Percentiles rank a stretch among this genome's conserved stretches.
These are phyloP conservation scores for Xylaria sp. DNA, from an alignment of 2,329 filamentous ascomycete genomes.

Conservation along the genomic window DNA sequence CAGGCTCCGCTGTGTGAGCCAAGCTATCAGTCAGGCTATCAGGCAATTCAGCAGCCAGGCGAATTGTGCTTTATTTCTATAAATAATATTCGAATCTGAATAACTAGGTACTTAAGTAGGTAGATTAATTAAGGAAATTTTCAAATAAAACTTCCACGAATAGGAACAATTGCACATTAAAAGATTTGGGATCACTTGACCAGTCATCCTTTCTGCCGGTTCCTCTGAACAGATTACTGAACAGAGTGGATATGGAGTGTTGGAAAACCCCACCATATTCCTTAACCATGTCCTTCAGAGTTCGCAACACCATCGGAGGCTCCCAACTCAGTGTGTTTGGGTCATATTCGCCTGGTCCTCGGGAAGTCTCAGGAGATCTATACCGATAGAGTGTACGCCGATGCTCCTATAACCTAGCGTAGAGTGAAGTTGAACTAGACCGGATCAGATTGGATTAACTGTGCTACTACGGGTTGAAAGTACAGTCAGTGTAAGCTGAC, in stretches of 20 bases:
- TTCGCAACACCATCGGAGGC: background rate
- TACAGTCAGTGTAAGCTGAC: background rate
- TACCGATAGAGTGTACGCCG: background rate
- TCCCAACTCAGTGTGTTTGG: background rate
- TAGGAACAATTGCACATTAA: slow-evolving; percentile 1
- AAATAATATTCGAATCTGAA: no score
- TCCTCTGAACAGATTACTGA: slow-evolving; percentile 6
- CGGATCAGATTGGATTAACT: background rate
- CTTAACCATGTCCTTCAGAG: background rate
- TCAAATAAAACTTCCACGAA: no score
- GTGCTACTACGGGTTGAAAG: background rate
- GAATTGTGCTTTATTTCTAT: no score
- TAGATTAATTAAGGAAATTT: no score
- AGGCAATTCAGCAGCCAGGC: no score
- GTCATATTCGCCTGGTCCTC: background rate
- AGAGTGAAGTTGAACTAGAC: background rate
- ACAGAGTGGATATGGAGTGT: slow-evolving; percentile 9
- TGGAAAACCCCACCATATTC: slow-evolving; percentile 1
- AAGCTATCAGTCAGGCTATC: no score
- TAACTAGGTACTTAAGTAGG: no score
- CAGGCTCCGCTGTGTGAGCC: no score
- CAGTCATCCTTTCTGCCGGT: slow-evolving; percentile 10
- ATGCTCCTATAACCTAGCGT: slow-evolving; percentile 1
- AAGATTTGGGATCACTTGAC: slow-evolving; percentile 6
- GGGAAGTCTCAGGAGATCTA: background rate